A percentile compares a stretch with the other conserved stretches of the same genome.
Evolutionary conservation across 805 yeast species (phyloP).

Genomic region (Suhomyces sp.): DNA sequence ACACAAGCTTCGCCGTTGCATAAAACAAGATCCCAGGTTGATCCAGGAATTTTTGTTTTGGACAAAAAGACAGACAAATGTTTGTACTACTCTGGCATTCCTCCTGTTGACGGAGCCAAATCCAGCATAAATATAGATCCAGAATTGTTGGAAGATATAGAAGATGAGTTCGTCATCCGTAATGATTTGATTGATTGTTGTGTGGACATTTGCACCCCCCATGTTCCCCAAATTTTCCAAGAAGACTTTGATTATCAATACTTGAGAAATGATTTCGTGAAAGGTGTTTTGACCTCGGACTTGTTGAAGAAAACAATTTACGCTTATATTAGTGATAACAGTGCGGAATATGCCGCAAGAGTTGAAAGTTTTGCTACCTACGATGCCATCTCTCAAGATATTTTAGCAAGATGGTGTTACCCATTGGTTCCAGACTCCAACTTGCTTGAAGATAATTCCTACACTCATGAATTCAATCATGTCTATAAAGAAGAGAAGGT

Average conservation of each 20-base stretch:
- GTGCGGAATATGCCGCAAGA: conserved; percentile 79
- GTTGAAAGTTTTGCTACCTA: conserved; percentile 96
- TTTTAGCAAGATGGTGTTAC: conserved; percentile 87
- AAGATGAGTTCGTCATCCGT: conserved; percentile 70
- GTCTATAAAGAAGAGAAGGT: conserved; percentile 87
- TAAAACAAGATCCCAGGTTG: conserved; percentile 75
- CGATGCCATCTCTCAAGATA: conserved; percentile 86
- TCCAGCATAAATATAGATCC: conserved; percentile 65
- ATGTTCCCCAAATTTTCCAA: conserved; percentile 91
- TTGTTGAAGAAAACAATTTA: conserved; percentile 87
- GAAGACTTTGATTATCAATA: conserved; percentile 95
- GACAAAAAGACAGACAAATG: conserved; percentile 76
- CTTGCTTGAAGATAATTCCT: conserved; percentile 66
- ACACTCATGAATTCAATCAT: conserved; percentile 78
- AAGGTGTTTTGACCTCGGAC: conserved; percentile 88
- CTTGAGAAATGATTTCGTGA: conserved; percentile 82
- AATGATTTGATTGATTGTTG: conserved; percentile 96
- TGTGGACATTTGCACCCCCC: conserved; percentile 92
- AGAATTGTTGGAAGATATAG: conserved; percentile 74
- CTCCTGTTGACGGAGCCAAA: conserved; percentile 45
- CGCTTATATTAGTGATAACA: conserved; percentile 72
- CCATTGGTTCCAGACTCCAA: conserved; percentile 90
- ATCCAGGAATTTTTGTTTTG: conserved; percentile 81
- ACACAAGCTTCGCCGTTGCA: conserved; percentile 83
- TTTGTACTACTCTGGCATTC: conserved; percentile 78